Evolutionary conservation across 352 stramenopile genomes (phyloP), one percentile per base, ranked within the genome.

Genomic region (Pythium guiyangense): DNA sequence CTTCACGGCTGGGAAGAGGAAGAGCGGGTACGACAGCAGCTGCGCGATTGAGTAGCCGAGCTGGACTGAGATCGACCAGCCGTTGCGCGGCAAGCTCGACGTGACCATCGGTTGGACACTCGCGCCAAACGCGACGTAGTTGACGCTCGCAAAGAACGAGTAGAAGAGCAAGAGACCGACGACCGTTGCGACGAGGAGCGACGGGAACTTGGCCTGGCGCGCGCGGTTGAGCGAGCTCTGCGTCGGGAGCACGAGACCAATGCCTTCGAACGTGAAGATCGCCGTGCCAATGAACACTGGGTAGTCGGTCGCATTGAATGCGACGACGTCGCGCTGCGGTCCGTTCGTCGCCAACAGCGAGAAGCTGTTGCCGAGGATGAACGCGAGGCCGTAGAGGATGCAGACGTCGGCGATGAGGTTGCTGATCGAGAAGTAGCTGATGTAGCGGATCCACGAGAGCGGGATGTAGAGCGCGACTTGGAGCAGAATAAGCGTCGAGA

Each of bases 381-480:
- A 90, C 1, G 67, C 77, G 25, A 94, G 57, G 11, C 84, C 84
- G 57, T 91, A 92, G 8, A 94, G 58, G 54, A 94, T 94, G 60
- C 92, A 90, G 31, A 92, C 77, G 61, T 92, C 79, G 1, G 83
- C 83, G 35, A 92, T 79, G 47, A 92, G 68, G 64, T 92, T 92
- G 55, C 78, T 92, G 62, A 92, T 83, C 34, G 78, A 85, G 53
- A 92, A 92, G 71, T 90, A 92, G 70, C 80, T 89, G 61, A 91
- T 90, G 69, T 91, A 90, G 15, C 83, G 78, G 55, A 92, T 89
- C 83, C 83, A 92, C 29, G 80, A 90, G 26, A 92, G 67, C 43
- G 83, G 83, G 35, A 91, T 86, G 63, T 92, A 84, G 14, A 89
- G 71, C 11, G 73, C 61, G 56, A 88, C 77, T 64, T 92, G 83